Evolutionary conservation across 306 rosid species (phyloP).

Genomic region (Prunus campanulata): DNA sequence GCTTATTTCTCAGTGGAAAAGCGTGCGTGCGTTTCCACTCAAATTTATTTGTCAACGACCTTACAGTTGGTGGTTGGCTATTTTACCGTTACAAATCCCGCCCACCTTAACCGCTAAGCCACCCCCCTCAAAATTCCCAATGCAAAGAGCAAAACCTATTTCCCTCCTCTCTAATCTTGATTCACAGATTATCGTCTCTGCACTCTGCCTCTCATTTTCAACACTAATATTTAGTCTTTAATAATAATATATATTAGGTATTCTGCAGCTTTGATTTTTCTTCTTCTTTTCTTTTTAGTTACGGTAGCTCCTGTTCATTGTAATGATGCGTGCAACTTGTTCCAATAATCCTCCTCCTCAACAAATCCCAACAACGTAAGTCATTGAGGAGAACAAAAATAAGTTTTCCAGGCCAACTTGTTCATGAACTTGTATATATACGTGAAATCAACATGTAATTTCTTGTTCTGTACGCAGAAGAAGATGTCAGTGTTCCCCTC

Average conservation of each 20-base stretch:
- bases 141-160: not conserved
- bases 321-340: slow-evolving; percentile 5
- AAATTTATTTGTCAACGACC: not conserved
- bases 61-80: slow-evolving; percentile 1
- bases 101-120: slow-evolving; percentile 17
- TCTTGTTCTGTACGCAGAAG: not conserved
- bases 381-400: not conserved
- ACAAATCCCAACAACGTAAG: slow-evolving; percentile 9
- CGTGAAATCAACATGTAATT: not conserved
- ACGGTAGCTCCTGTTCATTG: not conserved
- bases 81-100: not conserved
- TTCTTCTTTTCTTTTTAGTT: not conserved
- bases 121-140: not conserved
- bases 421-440: not conserved
- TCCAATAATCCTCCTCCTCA: not conserved
- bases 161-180: slow-evolving; percentile 3
- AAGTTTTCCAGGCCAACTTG: not conserved
- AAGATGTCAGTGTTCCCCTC: not conserved
- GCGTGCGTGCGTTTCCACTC: not conserved
- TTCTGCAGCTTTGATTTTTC: not conserved
- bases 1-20: not conserved
- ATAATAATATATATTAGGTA: not conserved
- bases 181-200: not conserved
- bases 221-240: not conserved
- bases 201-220: slow-evolving; percentile 1